A percentile compares a stretch with the other conserved stretches of the same genome.
phyloP scores from a whole-genome alignment of 1,139 yeast species.

The Blastobotrys buckinghamii region DNA sequence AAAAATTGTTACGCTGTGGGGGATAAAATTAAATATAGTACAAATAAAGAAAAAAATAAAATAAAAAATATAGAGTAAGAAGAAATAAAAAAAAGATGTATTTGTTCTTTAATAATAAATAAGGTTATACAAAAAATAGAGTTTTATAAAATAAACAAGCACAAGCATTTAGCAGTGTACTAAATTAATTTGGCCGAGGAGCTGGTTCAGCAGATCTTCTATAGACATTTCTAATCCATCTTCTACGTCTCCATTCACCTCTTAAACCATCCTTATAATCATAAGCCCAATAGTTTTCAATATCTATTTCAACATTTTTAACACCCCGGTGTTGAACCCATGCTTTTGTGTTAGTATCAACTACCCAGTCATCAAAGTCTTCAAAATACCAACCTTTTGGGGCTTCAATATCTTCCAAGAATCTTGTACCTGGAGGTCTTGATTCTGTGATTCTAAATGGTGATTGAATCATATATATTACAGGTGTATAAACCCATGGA shows the following conservation, averaged over 20 bases:
- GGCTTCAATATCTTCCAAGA: slow-evolving; percentile 52
- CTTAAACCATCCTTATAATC: slow-evolving; percentile 33
- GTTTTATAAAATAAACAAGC: background rate
- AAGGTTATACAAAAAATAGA: background rate
- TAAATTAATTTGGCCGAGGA: background rate
- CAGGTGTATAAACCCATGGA: slow-evolving; percentile 43
- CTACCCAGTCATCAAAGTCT: slow-evolving; percentile 59
- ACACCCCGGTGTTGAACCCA: slow-evolving; percentile 52
- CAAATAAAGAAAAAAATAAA: background rate
- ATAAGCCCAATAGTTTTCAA: slow-evolving; percentile 41
- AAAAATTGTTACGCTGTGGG: no score
- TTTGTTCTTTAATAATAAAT: background rate
- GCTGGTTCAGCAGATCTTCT: slow-evolving; percentile 11
- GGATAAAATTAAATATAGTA: no score
- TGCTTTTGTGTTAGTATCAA: slow-evolving; percentile 47
- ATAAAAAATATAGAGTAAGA: background rate
- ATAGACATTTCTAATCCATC: slow-evolving; percentile 34
- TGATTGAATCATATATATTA: slow-evolving; percentile 49
- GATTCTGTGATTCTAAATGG: slow-evolving; percentile 49
- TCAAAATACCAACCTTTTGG: slow-evolving; percentile 71
- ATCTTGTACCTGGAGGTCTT: slow-evolving; percentile 60
- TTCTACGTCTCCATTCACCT: slow-evolving; percentile 38
- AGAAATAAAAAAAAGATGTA: background rate
- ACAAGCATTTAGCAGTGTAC: no score
- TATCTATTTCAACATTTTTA: slow-evolving; percentile 29